Evolutionary conservation across 768 basidiomycete genomes (phyloP).

Genomic region (Boletus vermiculosoides): DNA sequence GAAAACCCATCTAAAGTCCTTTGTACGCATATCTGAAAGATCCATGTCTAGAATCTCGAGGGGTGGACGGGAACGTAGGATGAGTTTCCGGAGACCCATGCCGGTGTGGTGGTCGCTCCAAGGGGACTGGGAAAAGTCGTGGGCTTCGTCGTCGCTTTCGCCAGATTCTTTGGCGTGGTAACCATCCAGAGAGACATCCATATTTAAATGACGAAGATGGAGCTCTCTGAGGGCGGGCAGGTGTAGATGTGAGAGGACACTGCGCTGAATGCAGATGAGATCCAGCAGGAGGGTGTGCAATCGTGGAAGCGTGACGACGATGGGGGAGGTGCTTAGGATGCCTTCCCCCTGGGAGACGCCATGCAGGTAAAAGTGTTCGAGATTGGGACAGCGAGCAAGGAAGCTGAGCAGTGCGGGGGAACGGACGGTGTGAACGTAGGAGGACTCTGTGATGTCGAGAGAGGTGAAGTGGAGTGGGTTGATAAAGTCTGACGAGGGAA

Average conservation of each 20-base stretch:
- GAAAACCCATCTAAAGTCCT: conserved; percentile 73
- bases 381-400: conserved; percentile 56
- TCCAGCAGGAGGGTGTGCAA: conserved; percentile 58
- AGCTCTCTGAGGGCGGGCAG: conserved; percentile 60
- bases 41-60: conserved; percentile 72
- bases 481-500: conserved; percentile 47
- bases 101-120: conserved; percentile 77
- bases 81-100: conserved; percentile 70
- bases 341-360: conserved; percentile 53
- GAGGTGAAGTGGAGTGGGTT: conserved; percentile 54
- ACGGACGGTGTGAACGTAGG: conserved; percentile 38
- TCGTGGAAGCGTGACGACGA: conserved; percentile 52
- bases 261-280: conserved; percentile 60
- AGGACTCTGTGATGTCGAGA: conserved; percentile 54
- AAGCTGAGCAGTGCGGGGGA: conserved; percentile 57
- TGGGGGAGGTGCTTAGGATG: conserved; percentile 27
- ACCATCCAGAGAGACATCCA: conserved; percentile 43
- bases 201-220: conserved; percentile 64
- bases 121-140: conserved; percentile 74
- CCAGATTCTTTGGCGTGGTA: conserved; percentile 50
- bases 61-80: conserved; percentile 60
- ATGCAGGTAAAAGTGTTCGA: conserved; percentile 56
- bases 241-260: conserved; percentile 61
- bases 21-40: conserved; percentile 80
- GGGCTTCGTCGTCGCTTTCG: conserved; percentile 72